These are phyloP conservation scores for Mycena metata DNA, from an alignment of 768 basidiomycete species.

Conservation along the genomic window DNA sequence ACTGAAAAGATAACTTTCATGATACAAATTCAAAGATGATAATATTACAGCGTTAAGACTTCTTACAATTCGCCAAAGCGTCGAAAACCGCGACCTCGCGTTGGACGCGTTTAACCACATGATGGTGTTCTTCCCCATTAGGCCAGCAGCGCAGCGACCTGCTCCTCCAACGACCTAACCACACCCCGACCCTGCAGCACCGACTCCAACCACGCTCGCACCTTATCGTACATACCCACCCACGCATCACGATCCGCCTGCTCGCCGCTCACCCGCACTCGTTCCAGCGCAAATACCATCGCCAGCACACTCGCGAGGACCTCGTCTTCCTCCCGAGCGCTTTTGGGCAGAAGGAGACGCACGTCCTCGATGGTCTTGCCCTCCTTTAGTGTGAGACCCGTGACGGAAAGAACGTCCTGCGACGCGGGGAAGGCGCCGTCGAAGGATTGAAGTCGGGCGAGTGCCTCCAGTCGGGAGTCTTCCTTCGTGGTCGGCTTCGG, in stretches of 20 bases:
- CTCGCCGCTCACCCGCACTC: not conserved
- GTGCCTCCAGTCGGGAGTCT: constrained; percentile 28
- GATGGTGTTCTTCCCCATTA: too few species aligned
- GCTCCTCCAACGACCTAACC: not conserved
- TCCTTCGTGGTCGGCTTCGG: not conserved
- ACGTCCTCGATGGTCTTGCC: not conserved
- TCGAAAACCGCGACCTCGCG: too few species aligned
- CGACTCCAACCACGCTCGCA: constrained; percentile 2
- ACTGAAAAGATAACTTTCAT: too few species aligned
- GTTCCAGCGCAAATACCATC: constrained; percentile 9
- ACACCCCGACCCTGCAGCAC: not conserved
- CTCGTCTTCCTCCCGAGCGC: constrained; percentile 10
- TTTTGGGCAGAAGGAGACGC: not conserved
- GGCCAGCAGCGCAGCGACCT: constrained; percentile 1
- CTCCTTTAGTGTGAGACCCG: not conserved
- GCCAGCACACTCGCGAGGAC: constrained; percentile 19
- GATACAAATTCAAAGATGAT: too few species aligned
- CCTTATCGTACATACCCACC: constrained; percentile 32
- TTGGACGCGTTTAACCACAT: too few species aligned
- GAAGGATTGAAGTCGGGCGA: constrained; percentile 35
- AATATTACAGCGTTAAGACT: too few species aligned
- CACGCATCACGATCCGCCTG: constrained; percentile 18
- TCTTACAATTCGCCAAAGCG: too few species aligned
- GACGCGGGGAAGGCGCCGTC: constrained; percentile 29
- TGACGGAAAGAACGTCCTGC: too few species aligned